These are phyloP conservation scores for sorghum (Sorghum bicolor) DNA, from an alignment of 176 grass and related monocot species.

Conservation along the genomic window DNA sequence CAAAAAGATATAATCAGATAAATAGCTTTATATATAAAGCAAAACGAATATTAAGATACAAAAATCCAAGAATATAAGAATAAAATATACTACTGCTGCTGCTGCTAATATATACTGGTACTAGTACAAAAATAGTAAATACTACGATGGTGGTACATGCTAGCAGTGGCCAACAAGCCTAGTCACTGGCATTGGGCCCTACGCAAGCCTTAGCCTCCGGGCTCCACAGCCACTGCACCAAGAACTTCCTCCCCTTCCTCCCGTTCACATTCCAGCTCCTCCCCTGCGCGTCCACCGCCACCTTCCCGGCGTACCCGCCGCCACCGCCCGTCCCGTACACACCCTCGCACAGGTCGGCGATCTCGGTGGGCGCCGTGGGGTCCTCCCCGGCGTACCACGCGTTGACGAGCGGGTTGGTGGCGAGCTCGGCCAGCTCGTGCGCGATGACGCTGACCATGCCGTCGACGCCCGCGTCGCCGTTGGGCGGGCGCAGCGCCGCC, in stretches of 20 bases:
- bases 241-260: conserved; percentile 46
- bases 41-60: background rate
- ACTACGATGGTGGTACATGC: background rate
- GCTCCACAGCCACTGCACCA: conserved; percentile 82
- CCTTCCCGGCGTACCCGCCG: conserved; percentile 61
- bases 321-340: conserved; percentile 71
- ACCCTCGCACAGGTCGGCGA: conserved; percentile 72
- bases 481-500: conserved; percentile 47
- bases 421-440: conserved; percentile 74
- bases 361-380: conserved; percentile 65
- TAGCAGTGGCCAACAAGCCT: background rate
- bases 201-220: conserved; percentile 26
- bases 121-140: too few species aligned
- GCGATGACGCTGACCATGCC: conserved; percentile 72
- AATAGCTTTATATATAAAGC: background rate
- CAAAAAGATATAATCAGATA: too few species aligned
- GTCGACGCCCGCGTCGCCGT: conserved; percentile 61
- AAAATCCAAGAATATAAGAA: background rate
- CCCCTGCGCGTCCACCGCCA: conserved; percentile 37
- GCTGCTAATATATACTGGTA: background rate
- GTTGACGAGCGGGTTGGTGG: conserved; percentile 62
- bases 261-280: conserved; percentile 64
- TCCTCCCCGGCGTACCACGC: conserved; percentile 77
- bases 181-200: conserved; percentile 28
- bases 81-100: background rate